Evolutionary conservation across 1,139 yeast genomes (phyloP), one percentile per base, ranked within the genome.

Genomic region (Debaryomyces sp.): DNA sequence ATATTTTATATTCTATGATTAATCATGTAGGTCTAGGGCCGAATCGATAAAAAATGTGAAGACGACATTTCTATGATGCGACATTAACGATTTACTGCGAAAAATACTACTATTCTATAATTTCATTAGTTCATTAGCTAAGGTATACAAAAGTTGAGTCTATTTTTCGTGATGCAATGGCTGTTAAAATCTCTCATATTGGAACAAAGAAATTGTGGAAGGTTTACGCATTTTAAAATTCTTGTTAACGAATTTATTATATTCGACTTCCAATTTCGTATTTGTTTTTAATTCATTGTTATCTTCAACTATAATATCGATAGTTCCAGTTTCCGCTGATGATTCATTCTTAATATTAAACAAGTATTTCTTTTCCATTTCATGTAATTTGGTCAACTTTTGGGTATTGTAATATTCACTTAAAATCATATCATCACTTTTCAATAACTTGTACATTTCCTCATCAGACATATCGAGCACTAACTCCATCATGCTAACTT

Each of bases 101-200:
- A 33, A 30, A 17, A 8, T 17, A 6, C 6, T 33, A 9, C 3
- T 33, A 33, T 9, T 13, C 7, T 18, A 18, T 3, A 33, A 15
- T n/a, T 33, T 21, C 26, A 35, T 32, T 32, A 32, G 12, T 9
- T 32, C 35, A 9, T 32, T 32, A 32, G 9, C 21, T 32, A 15
- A 32, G 12, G 12, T 18, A 27, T 27, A 27, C n/a, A 27, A 12
- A 26, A 12, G n/a, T 33, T 13, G 23, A 12, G 21, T 7, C 10
- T 35, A 35, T 12, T 6, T 7, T 22, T 39, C 2, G 27, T 41
- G 43, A 44, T 60, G 60, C 44, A 54, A 50, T 12, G 56, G 45
- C 46, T 66, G 54, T 43, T 64, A 68, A 21, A 61, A 50, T 40
- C 55, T 52, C 34, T 62, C 66, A 42, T 53, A 63, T 42, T 63